phyloP scores from a whole-genome alignment of 2,329 filamentous ascomycete species.

The Microascus cirrosus region DNA sequence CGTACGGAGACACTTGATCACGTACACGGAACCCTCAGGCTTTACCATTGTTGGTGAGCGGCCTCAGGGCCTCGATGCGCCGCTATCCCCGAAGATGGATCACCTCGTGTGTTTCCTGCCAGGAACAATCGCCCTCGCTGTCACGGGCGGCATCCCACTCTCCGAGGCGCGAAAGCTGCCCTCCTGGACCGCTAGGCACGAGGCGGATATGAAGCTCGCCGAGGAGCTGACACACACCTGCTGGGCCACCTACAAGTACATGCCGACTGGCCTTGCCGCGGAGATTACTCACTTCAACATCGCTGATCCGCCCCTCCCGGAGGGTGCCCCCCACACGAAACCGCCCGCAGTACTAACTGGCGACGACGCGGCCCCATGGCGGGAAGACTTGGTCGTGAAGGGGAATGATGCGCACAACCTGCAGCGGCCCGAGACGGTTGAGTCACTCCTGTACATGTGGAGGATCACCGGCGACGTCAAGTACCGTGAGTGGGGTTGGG shows the following conservation, averaged over 20 bases:
- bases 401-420: slow-evolving; percentile 82
- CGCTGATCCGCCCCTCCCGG: slow-evolving; percentile 53
- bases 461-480: slow-evolving; percentile 82
- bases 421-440: slow-evolving; percentile 92
- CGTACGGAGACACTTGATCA: slow-evolving; percentile 83
- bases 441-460: slow-evolving; percentile 97
- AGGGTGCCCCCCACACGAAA: slow-evolving; percentile 32
- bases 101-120: slow-evolving; percentile 97
- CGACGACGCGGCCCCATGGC: slow-evolving; percentile 39
- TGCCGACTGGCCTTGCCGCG: slow-evolving; percentile 79
- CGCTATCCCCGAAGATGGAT: slow-evolving; percentile 85
- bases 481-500: slow-evolving; percentile 96
- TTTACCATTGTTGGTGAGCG: slow-evolving; percentile 88
- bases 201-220: slow-evolving; percentile 79
- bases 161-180: slow-evolving; percentile 60
- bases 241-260: slow-evolving; percentile 93
- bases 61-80: slow-evolving; percentile 55
- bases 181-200: slow-evolving; percentile 67
- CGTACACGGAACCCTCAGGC: slow-evolving; percentile 69
- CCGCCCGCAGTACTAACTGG: background rate
- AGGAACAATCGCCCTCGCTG: slow-evolving; percentile 83
- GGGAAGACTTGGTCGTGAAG: slow-evolving; percentile 70
- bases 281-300: slow-evolving; percentile 91
- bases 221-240: slow-evolving; percentile 91
- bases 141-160: slow-evolving; percentile 68